Conservation (phyloP, 108 stramenopile genomes). For the Skeletonema marinoi region DNA sequence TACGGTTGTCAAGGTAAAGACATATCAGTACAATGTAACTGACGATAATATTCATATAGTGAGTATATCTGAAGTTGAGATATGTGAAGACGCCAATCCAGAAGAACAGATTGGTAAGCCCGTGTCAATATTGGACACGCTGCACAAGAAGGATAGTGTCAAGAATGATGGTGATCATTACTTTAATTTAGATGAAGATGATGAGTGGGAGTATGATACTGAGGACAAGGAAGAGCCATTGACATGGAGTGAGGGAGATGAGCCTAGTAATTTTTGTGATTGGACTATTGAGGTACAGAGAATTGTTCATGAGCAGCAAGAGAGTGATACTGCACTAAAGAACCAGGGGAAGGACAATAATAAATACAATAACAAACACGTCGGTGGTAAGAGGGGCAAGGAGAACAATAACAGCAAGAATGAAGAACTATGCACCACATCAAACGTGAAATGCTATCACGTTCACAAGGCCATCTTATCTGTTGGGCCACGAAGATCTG, state of each 20-base stretch:
- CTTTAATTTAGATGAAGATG: conserved; percentile 38
- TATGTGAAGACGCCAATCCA: neutral
- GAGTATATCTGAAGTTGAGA: conserved; percentile 20
- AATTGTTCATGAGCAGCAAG: conserved; percentile 3
- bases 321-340: neutral
- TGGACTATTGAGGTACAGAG: conserved; percentile 46
- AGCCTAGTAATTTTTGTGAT: conserved; percentile 39
- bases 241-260: conserved; percentile 40
- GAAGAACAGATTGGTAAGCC: conserved; percentile 32
- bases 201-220: conserved; percentile 38
- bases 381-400: neutral
- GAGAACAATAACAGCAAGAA: neutral
- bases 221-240: conserved; percentile 39
- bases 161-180: conserved; percentile 43
- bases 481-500: conserved; percentile 49
- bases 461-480: conserved; percentile 52
- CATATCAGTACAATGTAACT: conserved; percentile 51
- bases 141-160: conserved; percentile 19
- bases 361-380: conserved; percentile 1
- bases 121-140: conserved; percentile 33
- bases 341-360: conserved; percentile 4
- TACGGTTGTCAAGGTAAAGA: conserved; percentile 27
- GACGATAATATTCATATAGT: conserved; percentile 54
- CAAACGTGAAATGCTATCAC: conserved; percentile 23
- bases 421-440: neutral